Conservation (phyloP, 83 land plant genomes). For the Larix sibirica region DNA sequence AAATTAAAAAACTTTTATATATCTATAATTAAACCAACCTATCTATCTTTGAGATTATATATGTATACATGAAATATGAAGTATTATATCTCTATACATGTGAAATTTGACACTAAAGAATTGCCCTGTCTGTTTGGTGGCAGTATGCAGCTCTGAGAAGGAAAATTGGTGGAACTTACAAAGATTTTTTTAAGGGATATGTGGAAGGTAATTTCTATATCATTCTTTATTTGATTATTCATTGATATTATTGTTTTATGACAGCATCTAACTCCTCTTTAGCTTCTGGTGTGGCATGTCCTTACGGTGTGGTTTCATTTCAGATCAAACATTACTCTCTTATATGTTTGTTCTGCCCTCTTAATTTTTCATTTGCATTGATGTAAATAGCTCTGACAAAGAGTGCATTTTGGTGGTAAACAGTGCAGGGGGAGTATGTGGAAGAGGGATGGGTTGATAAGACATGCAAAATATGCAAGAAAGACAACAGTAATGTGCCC, state of each 20-base stretch:
- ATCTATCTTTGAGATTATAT: too few relatives aligned
- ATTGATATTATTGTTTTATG: too few relatives aligned
- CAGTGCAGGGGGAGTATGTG: constrained; percentile 86
- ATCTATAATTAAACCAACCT: too few relatives aligned
- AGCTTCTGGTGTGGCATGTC: neutral
- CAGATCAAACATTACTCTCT: neutral
- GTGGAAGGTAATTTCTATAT: constrained; percentile 57
- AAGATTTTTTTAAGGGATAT: constrained; percentile 94
- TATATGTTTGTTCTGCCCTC: neutral
- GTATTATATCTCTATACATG: too few relatives aligned
- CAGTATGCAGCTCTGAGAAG: constrained; percentile 94
- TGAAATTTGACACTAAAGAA: neutral
- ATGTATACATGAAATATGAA: too few relatives aligned
- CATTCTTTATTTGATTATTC: neutral
- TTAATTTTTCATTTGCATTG: neutral
- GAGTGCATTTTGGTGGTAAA: neutral
- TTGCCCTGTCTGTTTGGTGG: neutral
- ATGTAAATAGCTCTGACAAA: neutral
- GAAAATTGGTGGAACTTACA: constrained; percentile 95
- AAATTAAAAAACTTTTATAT: too few relatives aligned
- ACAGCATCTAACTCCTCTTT: neutral
- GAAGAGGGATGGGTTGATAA: constrained; percentile 99
- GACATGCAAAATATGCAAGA: constrained; percentile 87
- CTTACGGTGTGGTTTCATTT: neutral
- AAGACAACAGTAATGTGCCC: constrained; percentile 71